phyloP scores from a whole-genome alignment of 176 grass and related monocot species.

The Zoysia japonica region DNA sequence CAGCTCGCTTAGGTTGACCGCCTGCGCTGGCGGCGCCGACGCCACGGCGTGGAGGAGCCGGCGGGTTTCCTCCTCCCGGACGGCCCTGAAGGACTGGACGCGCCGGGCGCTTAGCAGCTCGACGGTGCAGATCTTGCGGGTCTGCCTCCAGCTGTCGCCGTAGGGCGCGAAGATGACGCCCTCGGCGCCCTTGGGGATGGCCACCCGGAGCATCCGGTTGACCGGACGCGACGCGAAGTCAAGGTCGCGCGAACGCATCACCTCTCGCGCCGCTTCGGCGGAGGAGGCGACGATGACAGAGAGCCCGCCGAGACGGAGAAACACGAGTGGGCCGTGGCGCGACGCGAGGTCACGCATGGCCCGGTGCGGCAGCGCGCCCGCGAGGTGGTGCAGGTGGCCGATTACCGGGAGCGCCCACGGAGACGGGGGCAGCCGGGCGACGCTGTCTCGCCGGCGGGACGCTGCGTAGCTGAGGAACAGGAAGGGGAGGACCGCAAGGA shows the following conservation, averaged over 20 bases:
- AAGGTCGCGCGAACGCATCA: constrained; percentile 31
- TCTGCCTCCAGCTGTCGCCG: constrained; percentile 15
- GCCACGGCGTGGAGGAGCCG: constrained; percentile 9
- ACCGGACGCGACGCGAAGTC: constrained; percentile 34
- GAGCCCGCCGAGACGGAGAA: constrained; percentile 38
- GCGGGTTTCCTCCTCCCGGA: constrained; percentile 32
- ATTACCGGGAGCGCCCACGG: constrained; percentile 45
- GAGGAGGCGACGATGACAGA: constrained; percentile 39
- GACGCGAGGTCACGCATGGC: constrained; percentile 28
- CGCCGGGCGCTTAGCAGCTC: constrained; percentile 34
- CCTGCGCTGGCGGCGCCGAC: not conserved
- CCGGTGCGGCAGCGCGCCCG: constrained; percentile 35
- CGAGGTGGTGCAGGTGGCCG: constrained; percentile 49
- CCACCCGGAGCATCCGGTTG: not conserved
- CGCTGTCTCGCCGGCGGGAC: not conserved
- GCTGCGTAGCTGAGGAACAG: not conserved
- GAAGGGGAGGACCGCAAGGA: not conserved
- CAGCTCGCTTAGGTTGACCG: constrained; percentile 24
- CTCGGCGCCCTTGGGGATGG: not conserved
- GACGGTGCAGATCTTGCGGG: constrained; percentile 27
- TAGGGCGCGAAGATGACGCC: constrained; percentile 37
- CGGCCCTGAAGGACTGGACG: constrained; percentile 17
- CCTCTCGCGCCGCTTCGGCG: constrained; percentile 19
- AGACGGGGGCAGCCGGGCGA: constrained; percentile 21
- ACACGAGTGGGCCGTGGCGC: constrained; percentile 34